Evolutionary conservation across 1,284 basidiomycete genomes (phyloP).

Genomic region (Melampsora larici-populina): DNA sequence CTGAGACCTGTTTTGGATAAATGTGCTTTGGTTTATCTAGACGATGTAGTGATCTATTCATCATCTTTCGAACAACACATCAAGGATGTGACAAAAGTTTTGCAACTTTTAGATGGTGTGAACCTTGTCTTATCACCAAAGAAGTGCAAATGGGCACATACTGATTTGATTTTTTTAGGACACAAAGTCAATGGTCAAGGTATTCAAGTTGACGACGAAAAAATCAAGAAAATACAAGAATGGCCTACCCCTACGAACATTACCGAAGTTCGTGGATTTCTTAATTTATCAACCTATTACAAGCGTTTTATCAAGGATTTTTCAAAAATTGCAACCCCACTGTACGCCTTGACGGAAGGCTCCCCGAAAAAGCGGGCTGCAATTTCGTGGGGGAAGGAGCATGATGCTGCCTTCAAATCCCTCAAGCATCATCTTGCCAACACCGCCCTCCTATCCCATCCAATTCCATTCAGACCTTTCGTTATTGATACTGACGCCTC

Average conservation of each 20-base stretch:
- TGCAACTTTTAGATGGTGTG: conserved; percentile 4
- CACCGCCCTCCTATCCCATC: not conserved
- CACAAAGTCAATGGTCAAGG: not conserved
- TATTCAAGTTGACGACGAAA: not conserved
- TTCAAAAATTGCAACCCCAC: not conserved
- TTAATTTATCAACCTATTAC: conserved; percentile 13
- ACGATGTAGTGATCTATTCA: conserved; percentile 3
- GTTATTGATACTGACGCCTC: too few species aligned
- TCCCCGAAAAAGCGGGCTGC: not conserved
- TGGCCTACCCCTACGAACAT: conserved; percentile 8
- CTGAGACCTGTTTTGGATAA: conserved; percentile 1
- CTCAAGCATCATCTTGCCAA: not conserved
- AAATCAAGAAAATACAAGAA: too few species aligned
- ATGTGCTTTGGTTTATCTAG: conserved; percentile 8
- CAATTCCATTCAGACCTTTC: conserved; percentile 7
- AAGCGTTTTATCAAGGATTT: conserved; percentile 17
- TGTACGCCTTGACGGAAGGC: conserved; percentile 8
- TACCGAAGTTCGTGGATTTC: conserved; percentile 14
- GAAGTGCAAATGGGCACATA: not conserved
- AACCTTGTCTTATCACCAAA: not conserved
- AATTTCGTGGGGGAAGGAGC: conserved; percentile 16
- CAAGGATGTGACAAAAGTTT: not conserved
- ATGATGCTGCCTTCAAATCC: not conserved
- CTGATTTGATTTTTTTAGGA: conserved; percentile 7
- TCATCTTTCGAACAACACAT: not conserved